Evolutionary conservation across 164 flowering plant species (phyloP).

Genomic region (Vitis riparia): DNA sequence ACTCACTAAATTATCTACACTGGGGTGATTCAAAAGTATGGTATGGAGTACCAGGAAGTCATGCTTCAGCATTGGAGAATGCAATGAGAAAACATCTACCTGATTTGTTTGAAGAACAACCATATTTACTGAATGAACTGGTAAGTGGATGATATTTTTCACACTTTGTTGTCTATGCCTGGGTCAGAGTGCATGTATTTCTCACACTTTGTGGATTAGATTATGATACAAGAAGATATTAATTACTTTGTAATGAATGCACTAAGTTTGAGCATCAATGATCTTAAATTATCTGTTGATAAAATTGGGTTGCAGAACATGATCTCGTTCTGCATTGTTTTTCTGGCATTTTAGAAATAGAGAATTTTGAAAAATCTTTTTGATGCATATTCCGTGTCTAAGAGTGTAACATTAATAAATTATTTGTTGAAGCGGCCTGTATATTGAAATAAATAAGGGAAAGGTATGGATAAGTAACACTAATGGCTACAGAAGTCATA

Average conservation of each 20-base stretch:
- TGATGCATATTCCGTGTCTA: no score
- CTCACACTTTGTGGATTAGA: background rate
- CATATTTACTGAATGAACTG: slow-evolving; percentile 75
- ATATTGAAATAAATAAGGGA: no score
- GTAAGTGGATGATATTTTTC: slow-evolving; percentile 28
- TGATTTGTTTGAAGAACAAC: slow-evolving; percentile 77
- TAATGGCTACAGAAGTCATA: no score
- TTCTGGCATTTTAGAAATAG: no score
- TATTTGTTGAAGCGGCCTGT: no score
- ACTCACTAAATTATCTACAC: slow-evolving; percentile 80
- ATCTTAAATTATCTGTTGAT: background rate
- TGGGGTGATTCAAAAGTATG: slow-evolving; percentile 89
- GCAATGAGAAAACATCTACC: slow-evolving; percentile 87
- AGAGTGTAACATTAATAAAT: no score
- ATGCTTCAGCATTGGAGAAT: slow-evolving; percentile 61
- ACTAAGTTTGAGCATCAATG: background rate
- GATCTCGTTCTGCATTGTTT: background rate
- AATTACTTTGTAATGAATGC: background rate
- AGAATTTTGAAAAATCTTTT: no score
- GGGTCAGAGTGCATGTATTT: background rate
- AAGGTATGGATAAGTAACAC: no score
- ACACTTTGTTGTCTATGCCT: background rate
- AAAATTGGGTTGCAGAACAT: background rate
- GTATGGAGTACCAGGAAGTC: slow-evolving; percentile 85
- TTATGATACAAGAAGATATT: background rate